Percentiles rank a stretch among this genome's conserved stretches.
Evolutionary conservation across 2,329 filamentous ascomycete species (phyloP).

Genomic region (Trichoderma harzianum): DNA sequence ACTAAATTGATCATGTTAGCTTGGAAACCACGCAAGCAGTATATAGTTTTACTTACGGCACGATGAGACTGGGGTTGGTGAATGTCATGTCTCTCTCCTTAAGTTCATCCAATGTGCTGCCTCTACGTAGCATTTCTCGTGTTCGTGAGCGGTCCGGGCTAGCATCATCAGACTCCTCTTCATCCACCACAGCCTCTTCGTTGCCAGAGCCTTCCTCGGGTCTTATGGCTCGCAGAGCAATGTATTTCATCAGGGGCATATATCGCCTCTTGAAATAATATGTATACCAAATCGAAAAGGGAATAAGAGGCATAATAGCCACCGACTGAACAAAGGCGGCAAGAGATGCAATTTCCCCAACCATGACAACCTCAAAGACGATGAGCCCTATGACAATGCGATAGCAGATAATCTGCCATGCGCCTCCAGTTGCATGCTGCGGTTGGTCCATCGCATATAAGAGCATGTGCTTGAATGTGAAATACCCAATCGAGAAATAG

Average conservation of each 20-base stretch:
- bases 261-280: slow-evolving; percentile 79
- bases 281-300: slow-evolving; percentile 83
- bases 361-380: slow-evolving; percentile 88
- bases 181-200: slow-evolving; percentile 35
- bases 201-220: slow-evolving; percentile 45
- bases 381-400: slow-evolving; percentile 81
- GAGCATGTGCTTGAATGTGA: slow-evolving; percentile 95
- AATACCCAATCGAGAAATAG: slow-evolving; percentile 81
- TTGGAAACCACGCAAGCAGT: neutral
- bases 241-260: slow-evolving; percentile 85
- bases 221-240: slow-evolving; percentile 82
- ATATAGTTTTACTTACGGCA: slow-evolving; percentile 50
- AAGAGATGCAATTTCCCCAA: slow-evolving; percentile 75
- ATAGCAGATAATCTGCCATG: slow-evolving; percentile 96
- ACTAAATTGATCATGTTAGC: slow-evolving; percentile 33
- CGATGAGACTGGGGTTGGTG: slow-evolving; percentile 71
- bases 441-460: slow-evolving; percentile 98
- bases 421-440: slow-evolving; percentile 86
- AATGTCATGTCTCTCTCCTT: slow-evolving; percentile 68
- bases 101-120: slow-evolving; percentile 69
- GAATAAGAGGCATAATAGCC: slow-evolving; percentile 71
- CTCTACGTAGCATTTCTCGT: slow-evolving; percentile 45
- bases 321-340: slow-evolving; percentile 69
- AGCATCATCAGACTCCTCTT: slow-evolving; percentile 44
- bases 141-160: slow-evolving; percentile 31